Conservation (phyloP, 352 stramenopile species). For the Globisporangium barbulae region DNA sequence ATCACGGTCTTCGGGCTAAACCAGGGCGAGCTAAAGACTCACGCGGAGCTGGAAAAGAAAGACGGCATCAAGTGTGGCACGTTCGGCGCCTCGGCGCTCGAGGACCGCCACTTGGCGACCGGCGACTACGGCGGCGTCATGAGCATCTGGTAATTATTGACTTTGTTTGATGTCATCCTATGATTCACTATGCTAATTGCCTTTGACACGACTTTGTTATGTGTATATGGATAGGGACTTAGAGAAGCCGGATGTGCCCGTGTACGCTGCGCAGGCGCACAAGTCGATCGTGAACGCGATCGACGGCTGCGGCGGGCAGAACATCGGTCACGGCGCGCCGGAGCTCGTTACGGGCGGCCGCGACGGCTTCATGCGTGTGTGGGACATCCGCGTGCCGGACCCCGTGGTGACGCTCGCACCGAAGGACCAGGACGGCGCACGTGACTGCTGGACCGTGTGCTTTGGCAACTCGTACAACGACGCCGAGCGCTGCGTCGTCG, state of each 20-base stretch:
- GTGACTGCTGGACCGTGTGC: slow-evolving; percentile 95
- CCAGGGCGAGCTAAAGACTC: slow-evolving; percentile 78
- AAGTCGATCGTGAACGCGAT: slow-evolving; percentile 94
- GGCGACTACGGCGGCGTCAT: slow-evolving; percentile 78
- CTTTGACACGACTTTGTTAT: too few species aligned
- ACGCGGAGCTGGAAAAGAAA: slow-evolving; percentile 69
- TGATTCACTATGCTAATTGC: background rate
- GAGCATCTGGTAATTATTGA: slow-evolving; percentile 49
- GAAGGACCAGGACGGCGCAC: slow-evolving; percentile 64
- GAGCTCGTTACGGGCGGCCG: slow-evolving; percentile 93
- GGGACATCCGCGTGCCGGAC: slow-evolving; percentile 90
- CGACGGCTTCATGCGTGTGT: slow-evolving; percentile 95
- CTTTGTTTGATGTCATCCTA: background rate
- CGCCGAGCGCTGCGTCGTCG: slow-evolving; percentile 89
- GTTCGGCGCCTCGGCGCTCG: slow-evolving; percentile 91
- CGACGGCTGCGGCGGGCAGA: slow-evolving; percentile 91
- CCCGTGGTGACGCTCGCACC: slow-evolving; percentile 92
- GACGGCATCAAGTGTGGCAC: slow-evolving; percentile 95
- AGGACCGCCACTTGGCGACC: slow-evolving; percentile 85
- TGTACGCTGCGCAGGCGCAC: slow-evolving; percentile 92
- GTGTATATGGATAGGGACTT: slow-evolving; percentile 57
- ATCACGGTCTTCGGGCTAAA: slow-evolving; percentile 91
- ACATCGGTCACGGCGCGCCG: slow-evolving; percentile 87
- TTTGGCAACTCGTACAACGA: slow-evolving; percentile 96
- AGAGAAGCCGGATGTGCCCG: slow-evolving; percentile 63